phyloP scores from a whole-genome alignment of 495 filamentous ascomycete genomes.

The Penicillium macrosclerotiorum region DNA sequence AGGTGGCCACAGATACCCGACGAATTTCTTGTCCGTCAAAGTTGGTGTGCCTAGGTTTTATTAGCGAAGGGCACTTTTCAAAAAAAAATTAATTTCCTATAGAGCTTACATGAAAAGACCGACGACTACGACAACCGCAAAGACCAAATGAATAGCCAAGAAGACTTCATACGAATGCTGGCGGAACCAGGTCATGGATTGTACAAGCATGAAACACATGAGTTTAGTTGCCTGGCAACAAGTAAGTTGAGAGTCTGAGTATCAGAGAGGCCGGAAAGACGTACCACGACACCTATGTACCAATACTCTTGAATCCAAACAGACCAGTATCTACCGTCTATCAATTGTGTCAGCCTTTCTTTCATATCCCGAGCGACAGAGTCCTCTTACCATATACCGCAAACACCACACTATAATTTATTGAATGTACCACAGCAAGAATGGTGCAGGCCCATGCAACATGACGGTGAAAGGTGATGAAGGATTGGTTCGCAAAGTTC shows the following conservation, averaged over 20 bases:
- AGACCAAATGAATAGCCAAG: slow-evolving; percentile 40
- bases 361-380: too few relatives aligned
- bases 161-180: slow-evolving; percentile 45
- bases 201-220: slow-evolving; percentile 36
- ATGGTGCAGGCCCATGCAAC: slow-evolving; percentile 39
- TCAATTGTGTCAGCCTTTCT: slow-evolving; percentile 8
- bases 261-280: background rate
- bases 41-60: background rate
- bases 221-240: slow-evolving; percentile 35
- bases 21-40: slow-evolving; percentile 32
- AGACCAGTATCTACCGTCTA: slow-evolving; percentile 4
- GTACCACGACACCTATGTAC: slow-evolving; percentile 34
- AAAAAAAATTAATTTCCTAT: background rate
- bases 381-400: slow-evolving; percentile 6
- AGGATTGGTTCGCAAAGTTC: slow-evolving; percentile 34
- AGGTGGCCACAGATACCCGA: slow-evolving; percentile 41
- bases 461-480: slow-evolving; percentile 45
- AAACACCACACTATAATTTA: slow-evolving; percentile 28
- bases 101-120: background rate
- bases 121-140: slow-evolving; percentile 15
- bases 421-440: slow-evolving; percentile 42
- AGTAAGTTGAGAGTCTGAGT: background rate
- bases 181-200: slow-evolving; percentile 38
- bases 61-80: background rate
- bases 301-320: slow-evolving; percentile 29